Conservation (phyloP, 2,329 filamentous ascomycete species). For the Botrytis porri region DNA sequence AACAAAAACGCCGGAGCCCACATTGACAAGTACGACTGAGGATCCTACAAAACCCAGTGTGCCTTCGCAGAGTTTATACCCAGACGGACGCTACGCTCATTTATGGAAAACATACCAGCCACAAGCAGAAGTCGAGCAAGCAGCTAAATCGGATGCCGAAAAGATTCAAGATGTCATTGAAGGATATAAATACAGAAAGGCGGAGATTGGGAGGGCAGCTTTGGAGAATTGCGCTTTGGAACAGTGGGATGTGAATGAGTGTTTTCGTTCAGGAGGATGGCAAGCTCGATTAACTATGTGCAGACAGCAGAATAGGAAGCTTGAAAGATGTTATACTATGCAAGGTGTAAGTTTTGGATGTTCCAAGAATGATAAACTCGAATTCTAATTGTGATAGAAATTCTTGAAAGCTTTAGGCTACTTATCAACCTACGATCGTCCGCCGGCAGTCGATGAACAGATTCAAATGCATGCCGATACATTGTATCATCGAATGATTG, state of each 20-base stretch:
- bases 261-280: conserved; percentile 72
- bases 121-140: conserved; percentile 64
- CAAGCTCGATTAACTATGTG: conserved; percentile 75
- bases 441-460: conserved; percentile 70
- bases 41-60: conserved; percentile 24
- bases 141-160: conserved; percentile 72
- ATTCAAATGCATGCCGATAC: conserved; percentile 96
- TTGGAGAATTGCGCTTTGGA: conserved; percentile 92
- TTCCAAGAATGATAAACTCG: background rate
- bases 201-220: conserved; percentile 73
- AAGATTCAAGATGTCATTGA: conserved; percentile 77
- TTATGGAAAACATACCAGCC: conserved; percentile 91
- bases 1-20: conserved; percentile 13
- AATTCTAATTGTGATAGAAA: conserved; percentile 49
- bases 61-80: conserved; percentile 53
- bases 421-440: conserved; percentile 62
- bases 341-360: conserved; percentile 61
- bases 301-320: conserved; percentile 68
- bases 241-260: conserved; percentile 77
- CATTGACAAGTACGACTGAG: conserved; percentile 19
- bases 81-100: conserved; percentile 74
- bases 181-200: conserved; percentile 78
- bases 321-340: conserved; percentile 85
- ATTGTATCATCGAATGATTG: conserved; percentile 82
- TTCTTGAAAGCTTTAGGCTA: conserved; percentile 91